Base-by-base conservation (phyloP, 192 early-diverging fungal genomes). In the Podila clonocystis region DNA sequence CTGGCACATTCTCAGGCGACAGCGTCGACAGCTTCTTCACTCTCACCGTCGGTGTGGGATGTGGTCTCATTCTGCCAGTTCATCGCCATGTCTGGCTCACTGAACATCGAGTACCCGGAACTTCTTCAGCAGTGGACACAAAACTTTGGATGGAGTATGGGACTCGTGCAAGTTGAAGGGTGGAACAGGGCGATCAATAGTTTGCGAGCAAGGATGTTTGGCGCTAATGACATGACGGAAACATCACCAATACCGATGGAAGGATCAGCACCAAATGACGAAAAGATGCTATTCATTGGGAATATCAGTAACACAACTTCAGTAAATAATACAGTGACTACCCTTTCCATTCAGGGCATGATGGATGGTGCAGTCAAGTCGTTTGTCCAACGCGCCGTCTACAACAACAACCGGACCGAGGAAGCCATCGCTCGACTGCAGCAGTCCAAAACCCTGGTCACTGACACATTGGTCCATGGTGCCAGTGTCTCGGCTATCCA, bases 141-240 rank as follows among this genome's bases (percentile, higher is more conserved):
- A 12, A 80, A 80, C 36, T 83, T 83, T 71, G 82, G 67, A 4
- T 83, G 82, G 82, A 83, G 73, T n/a, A 71, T 75, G 82, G 82
- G 82, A 3, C 60, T 75, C 9, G 58, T 83, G 2, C 48, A 58
- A 6, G 38, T 28, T 0, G 65, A 67, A 20, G 60, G 74, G 3
- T 72, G 73, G 73, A 75, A 66, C 31, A 19, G 30, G 11, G 68
- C 73, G 6, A 74, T 83, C n/a, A 29, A 83, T 7, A 29, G 49
- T 4, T 50, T 83, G 48, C 58, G 82, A 31, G 41, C 41, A 1
- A 75, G 69, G 22, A 70, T 60, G n/a, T 45, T 15, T 45, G 41
- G 41, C 1, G 17, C 0, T 45, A 15, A 13, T 45, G 41, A 45
- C 12, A 50, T 41, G 24, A 20, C 38, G n/a, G 45, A 15, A 36